These are phyloP conservation scores for Dipodascus geniculatus DNA, from an alignment of 805 yeast species.

Conservation along the genomic window DNA sequence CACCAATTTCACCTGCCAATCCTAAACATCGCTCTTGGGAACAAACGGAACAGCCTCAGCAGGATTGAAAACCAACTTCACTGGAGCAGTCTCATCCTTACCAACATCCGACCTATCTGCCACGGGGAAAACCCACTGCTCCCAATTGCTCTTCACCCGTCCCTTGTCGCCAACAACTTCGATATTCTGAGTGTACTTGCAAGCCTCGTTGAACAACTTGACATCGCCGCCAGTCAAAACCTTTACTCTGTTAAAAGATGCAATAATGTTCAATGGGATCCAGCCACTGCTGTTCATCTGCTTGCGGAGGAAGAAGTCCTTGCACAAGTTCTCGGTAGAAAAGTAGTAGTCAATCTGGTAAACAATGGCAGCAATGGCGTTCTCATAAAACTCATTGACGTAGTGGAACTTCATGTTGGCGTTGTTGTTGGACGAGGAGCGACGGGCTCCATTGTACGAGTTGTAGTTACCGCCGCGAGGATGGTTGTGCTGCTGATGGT, in stretches of 20 bases:
- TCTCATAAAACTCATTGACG: slow-evolving; percentile 8
- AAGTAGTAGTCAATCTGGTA: slow-evolving; percentile 84
- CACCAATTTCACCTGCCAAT: neutral
- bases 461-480: slow-evolving; percentile 5
- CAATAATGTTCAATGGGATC: slow-evolving; percentile 49
- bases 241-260: slow-evolving; percentile 66
- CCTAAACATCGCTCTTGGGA: slow-evolving; percentile 15
- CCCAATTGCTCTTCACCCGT: slow-evolving; percentile 46
- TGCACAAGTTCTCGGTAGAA: slow-evolving; percentile 72
- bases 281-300: slow-evolving; percentile 73
- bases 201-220: slow-evolving; percentile 41
- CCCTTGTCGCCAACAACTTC: slow-evolving; percentile 44
- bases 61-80: slow-evolving; percentile 21
- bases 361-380: slow-evolving; percentile 24
- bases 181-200: slow-evolving; percentile 40
- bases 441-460: neutral
- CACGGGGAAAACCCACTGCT: slow-evolving; percentile 57
- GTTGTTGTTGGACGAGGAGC: neutral
- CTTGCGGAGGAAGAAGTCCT: slow-evolving; percentile 71
- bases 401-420: neutral
- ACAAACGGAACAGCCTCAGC: slow-evolving; percentile 28
- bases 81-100: slow-evolving; percentile 27
- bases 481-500: too few species aligned
- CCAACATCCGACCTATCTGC: slow-evolving; percentile 38
- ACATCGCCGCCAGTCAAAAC: slow-evolving; percentile 47